Conservation (phyloP, 2,329 filamentous ascomycete genomes). For the Myriangium duriaei region DNA sequence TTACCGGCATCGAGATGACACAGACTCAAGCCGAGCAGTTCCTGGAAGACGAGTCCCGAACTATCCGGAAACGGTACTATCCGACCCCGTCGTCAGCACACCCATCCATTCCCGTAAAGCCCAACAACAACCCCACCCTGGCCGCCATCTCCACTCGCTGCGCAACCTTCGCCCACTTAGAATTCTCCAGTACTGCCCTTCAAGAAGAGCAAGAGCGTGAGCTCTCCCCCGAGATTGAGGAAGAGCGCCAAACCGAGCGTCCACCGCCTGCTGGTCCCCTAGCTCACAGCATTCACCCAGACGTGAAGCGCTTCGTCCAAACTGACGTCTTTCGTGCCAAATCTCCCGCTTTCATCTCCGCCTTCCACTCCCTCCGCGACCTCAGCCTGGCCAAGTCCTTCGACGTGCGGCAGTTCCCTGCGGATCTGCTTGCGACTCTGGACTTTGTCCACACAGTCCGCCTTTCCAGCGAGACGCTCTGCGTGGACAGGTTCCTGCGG, state of each 20-base stretch:
- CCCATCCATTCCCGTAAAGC: conserved; percentile 5
- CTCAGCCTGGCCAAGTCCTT: conserved; percentile 17
- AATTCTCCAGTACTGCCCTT: conserved; percentile 28
- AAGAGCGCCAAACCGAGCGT: conserved; percentile 43
- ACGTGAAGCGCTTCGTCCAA: conserved; percentile 31
- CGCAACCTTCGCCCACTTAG: conserved; percentile 30
- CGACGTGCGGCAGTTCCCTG: conserved; percentile 25
- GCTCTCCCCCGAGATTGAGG: conserved; percentile 50
- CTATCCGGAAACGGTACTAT: conserved; percentile 39
- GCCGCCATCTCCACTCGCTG: conserved; percentile 11
- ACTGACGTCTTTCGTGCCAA: conserved; percentile 22
- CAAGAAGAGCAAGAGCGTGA: conserved; percentile 53
- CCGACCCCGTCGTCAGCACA: not conserved
- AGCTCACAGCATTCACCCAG: conserved; percentile 31
- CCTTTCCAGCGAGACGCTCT: not conserved
- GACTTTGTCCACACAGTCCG: conserved; percentile 41
- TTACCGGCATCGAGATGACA: conserved; percentile 12
- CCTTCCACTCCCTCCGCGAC: conserved; percentile 34
- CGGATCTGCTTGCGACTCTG: conserved; percentile 33
- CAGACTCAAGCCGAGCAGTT: conserved; percentile 29
- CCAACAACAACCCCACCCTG: not conserved
- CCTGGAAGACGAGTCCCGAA: conserved; percentile 43
- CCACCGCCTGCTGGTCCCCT: conserved; percentile 30
- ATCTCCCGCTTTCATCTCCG: conserved; percentile 29
- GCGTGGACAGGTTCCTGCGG: conserved; percentile 38